phyloP scores from a whole-genome alignment of 371 early-diverging fungal species.

The Apophysomyces ossiformis region DNA sequence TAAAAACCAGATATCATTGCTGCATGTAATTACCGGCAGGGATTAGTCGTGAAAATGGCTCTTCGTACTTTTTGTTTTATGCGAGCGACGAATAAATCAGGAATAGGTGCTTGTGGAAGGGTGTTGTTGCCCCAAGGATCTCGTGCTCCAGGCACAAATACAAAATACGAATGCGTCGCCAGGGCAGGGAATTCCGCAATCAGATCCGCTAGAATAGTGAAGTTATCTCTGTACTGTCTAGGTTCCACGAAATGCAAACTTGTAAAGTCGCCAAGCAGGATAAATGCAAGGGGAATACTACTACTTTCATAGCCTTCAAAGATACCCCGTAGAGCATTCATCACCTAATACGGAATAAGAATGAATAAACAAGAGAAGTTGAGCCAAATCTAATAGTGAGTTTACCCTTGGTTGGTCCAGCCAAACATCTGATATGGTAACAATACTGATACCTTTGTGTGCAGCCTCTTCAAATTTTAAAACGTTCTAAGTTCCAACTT shows the following conservation, averaged over 20 bases:
- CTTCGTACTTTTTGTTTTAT: conserved; percentile 62
- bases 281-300: conserved; percentile 78
- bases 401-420: conserved; percentile 81
- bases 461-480: conserved; percentile 49
- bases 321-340: conserved; percentile 63
- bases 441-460: conserved; percentile 68
- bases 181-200: conserved; percentile 74
- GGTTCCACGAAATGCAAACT: conserved; percentile 70
- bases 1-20: neutral
- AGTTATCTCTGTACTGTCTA: conserved; percentile 58
- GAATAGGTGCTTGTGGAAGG: conserved; percentile 79
- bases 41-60: conserved; percentile 77
- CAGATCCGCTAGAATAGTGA: conserved; percentile 74
- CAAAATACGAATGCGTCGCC: conserved; percentile 70
- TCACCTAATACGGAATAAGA: conserved; percentile 31
- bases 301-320: conserved; percentile 73
- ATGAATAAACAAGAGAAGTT: neutral
- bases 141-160: conserved; percentile 89
- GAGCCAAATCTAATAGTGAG: conserved; percentile 11
- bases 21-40: conserved; percentile 68
- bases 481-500: conserved; percentile 18
- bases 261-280: conserved; percentile 87
- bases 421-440: conserved; percentile 85
- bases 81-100: conserved; percentile 67
- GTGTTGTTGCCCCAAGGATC: conserved; percentile 82